Evolutionary conservation across 2,329 filamentous ascomycete species (phyloP), one percentile per base, ranked within the genome.

Genomic region (Trichoderma cornu-damae): DNA sequence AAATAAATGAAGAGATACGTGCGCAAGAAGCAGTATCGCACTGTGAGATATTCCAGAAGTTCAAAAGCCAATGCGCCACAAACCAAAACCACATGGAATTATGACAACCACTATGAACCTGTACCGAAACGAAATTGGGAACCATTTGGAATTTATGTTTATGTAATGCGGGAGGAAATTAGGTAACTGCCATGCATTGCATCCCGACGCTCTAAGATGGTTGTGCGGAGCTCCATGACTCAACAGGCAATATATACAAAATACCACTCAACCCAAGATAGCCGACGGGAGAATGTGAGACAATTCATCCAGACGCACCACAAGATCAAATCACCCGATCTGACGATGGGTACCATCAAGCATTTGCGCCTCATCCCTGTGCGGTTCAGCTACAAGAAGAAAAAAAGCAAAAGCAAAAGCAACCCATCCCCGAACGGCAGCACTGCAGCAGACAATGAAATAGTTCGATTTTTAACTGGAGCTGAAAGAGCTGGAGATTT

Each of bases 221-320:
- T 3, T 9, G 9, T 7, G 6, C 5, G 3, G 6, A 5, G n/a
- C 14, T 34, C 37, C 6, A 34, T 43, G 38, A n/a, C 28, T 46
- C n/a, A 14, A 28, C 40, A 35, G 24, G 22, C 32, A 38, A 7
- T 22, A 26, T 2, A 6, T 18, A 26, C 18, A 14, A 6, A n/a
- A n/a, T 11, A 11, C 24, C 16, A n/a, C 42, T 22, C n/a, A 22
- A 34, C 24, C 20, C 14, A 16, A 38, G 52, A 55, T 47, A 55
- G 32, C 52, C 52, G 52, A 55, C 52, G 52, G 52, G 42, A 47
- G 22, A 55, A 24, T 47, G n/a, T 47, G n/a, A 16, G 22, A 37
- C 7, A 20, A 22, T 4, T 16, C 30, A 28, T 7, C n/a, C 4
- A 30, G 22, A 46, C 38, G 20, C 24, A 28, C 40, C 32, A 38